These are phyloP conservation scores for Penicillium occitanis DNA, from an alignment of 2,329 filamentous ascomycete species.

Conservation along the genomic window DNA sequence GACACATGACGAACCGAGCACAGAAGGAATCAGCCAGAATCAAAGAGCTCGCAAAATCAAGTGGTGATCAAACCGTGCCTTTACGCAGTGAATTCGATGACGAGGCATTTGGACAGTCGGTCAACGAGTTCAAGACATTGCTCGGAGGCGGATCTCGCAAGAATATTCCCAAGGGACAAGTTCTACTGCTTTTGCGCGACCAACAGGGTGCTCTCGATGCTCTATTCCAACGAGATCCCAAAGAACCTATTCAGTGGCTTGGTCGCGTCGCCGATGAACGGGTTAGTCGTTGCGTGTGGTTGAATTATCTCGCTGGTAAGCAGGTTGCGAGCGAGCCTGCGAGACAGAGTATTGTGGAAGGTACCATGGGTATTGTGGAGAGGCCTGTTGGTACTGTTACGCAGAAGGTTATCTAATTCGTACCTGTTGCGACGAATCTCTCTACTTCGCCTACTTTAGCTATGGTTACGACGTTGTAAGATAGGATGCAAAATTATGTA, in stretches of 20 bases:
- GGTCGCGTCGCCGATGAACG: conserved; percentile 77
- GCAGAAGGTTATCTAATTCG: conserved; percentile 60
- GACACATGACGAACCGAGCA: conserved; percentile 74
- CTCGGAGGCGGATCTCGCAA: conserved; percentile 69
- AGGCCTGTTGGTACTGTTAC: conserved; percentile 84
- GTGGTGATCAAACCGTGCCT: conserved; percentile 19
- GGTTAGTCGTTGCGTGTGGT: conserved; percentile 77
- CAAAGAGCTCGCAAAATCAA: conserved; percentile 28
- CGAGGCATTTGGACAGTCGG: conserved; percentile 71
- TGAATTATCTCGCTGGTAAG: conserved; percentile 83
- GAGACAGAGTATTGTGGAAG: conserved; percentile 78
- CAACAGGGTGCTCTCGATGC: conserved; percentile 65
- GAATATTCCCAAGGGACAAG: conserved; percentile 75
- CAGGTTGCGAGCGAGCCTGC: conserved; percentile 83
- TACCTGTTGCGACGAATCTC: background rate
- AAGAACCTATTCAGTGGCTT: conserved; percentile 55
- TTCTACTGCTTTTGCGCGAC: conserved; percentile 72
- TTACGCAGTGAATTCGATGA: conserved; percentile 57
- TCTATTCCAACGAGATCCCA: conserved; percentile 58
- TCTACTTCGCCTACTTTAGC: background rate
- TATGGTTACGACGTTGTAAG: background rate
- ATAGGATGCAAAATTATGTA: background rate
- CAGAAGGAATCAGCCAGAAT: conserved; percentile 55
- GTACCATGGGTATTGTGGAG: conserved; percentile 83
- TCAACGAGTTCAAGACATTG: conserved; percentile 76